phyloP scores from a whole-genome alignment of 192 early-diverging fungal genomes.

The Podila clonocystis region DNA sequence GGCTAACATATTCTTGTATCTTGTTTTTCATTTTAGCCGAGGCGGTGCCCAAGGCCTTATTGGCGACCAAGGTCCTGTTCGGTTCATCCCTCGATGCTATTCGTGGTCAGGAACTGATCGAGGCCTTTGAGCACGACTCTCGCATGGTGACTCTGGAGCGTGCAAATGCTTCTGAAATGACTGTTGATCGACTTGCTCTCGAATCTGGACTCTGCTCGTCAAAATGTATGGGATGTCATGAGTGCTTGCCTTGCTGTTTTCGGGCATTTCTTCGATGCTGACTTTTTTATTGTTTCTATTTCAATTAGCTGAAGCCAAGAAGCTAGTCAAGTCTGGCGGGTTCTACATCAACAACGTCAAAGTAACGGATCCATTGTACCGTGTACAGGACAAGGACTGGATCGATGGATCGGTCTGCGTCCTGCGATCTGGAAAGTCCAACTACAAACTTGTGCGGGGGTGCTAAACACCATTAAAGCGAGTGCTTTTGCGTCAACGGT shows the following conservation, averaged over 20 bases:
- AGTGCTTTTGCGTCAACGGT: too few relatives aligned
- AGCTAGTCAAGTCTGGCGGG: slow-evolving; percentile 80
- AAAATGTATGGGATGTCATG: slow-evolving; percentile 64
- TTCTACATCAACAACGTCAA: slow-evolving; percentile 81
- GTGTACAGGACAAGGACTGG: slow-evolving; percentile 61
- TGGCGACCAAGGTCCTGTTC: slow-evolving; percentile 82
- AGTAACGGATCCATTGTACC: slow-evolving; percentile 53
- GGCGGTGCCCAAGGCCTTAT: slow-evolving; percentile 70
- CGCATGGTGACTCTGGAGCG: slow-evolving; percentile 58
- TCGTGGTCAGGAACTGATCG: slow-evolving; percentile 65
- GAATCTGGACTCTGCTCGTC: slow-evolving; percentile 70
- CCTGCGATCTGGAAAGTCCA: slow-evolving; percentile 82
- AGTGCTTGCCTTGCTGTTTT: background rate
- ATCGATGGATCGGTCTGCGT: slow-evolving; percentile 74
- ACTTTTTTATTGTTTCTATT: slow-evolving; percentile 2
- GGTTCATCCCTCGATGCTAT: slow-evolving; percentile 61
- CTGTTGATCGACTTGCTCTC: slow-evolving; percentile 69
- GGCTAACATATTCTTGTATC: too few relatives aligned
- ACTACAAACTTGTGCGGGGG: slow-evolving; percentile 69
- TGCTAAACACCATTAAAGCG: too few relatives aligned
- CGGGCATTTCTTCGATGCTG: background rate
- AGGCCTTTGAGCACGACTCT: slow-evolving; percentile 78
- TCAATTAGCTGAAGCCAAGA: slow-evolving; percentile 74
- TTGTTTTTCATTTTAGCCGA: slow-evolving; percentile 40
- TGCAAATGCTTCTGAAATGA: slow-evolving; percentile 54